phyloP scores from a whole-genome alignment of 257 asterid genomes.

The Sherardia arvensis region DNA sequence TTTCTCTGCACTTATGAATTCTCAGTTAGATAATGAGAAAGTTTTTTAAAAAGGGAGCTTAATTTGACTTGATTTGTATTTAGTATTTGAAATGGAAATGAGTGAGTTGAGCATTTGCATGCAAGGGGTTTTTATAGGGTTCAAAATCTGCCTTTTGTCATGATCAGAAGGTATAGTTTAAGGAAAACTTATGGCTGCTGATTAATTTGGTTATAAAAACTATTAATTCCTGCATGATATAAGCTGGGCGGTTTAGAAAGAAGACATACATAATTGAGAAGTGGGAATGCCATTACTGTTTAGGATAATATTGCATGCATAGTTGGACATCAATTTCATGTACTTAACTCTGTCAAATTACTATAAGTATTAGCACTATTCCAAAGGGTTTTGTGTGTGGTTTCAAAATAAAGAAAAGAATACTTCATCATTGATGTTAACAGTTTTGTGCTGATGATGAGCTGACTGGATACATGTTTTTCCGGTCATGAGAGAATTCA shows the following conservation, averaged over 20 bases:
- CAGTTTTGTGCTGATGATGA: not conserved
- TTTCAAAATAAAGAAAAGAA: no score
- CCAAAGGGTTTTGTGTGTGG: not conserved
- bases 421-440: not conserved
- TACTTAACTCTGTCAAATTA: not conserved
- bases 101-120: not conserved
- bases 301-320: not conserved
- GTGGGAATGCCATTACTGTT: slow-evolving; percentile 26
- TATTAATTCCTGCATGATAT: slow-evolving; percentile 1
- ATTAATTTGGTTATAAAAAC: not conserved
- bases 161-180: not conserved
- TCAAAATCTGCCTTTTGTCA: not conserved
- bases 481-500: not conserved
- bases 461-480: not conserved
- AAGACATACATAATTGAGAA: slow-evolving; percentile 10
- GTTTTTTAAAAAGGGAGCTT: not conserved
- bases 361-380: not conserved
- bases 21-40: not conserved
- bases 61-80: not conserved
- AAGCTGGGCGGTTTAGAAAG: slow-evolving; percentile 7
- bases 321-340: slow-evolving; percentile 1
- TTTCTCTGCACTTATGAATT: not conserved
- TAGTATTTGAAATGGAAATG: not conserved
- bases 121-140: slow-evolving; percentile 26
- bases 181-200: slow-evolving; percentile 2